Conservation (phyloP, 106 monocot genomes). For the Gastrodia elata region DNA sequence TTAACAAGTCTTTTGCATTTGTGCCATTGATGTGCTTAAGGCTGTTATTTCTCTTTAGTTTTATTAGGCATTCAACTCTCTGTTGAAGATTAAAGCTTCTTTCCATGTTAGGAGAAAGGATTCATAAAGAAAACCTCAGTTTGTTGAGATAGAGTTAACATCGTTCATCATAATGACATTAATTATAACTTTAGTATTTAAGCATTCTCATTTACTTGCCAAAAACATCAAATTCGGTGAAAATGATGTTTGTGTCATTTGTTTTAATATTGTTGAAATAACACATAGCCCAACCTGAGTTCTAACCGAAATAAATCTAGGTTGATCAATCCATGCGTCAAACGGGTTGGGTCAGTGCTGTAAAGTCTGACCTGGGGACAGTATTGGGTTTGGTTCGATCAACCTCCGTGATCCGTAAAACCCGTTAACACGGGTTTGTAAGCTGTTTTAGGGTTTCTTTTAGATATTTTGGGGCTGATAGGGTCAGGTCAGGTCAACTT, state of each 20-base stretch:
- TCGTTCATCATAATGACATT: background rate
- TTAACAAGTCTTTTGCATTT: background rate
- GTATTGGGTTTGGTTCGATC: too few relatives aligned
- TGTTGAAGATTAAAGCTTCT: background rate
- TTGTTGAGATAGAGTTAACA: background rate
- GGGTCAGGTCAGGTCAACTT: too few relatives aligned
- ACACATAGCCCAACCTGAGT: too few relatives aligned
- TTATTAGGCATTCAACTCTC: background rate
- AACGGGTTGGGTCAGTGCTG: too few relatives aligned
- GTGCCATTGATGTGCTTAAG: background rate
- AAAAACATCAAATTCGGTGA: background rate
- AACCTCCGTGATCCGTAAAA: too few relatives aligned
- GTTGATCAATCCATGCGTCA: too few relatives aligned
- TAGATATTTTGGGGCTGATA: too few relatives aligned
- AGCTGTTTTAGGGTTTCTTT: too few relatives aligned
- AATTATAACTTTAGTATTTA: background rate
- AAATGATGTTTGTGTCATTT: constrained; percentile 3
- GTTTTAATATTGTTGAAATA: background rate
- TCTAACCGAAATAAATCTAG: too few relatives aligned
- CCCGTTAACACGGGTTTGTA: too few relatives aligned
- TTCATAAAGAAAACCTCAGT: background rate
- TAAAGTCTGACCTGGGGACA: too few relatives aligned
- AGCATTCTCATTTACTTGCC: background rate
- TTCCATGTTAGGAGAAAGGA: background rate
- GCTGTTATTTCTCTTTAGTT: background rate